Evolutionary conservation across 83 land plant species (phyloP), one percentile per base, ranked within the genome.

Genomic region (Picea engelmannii): DNA sequence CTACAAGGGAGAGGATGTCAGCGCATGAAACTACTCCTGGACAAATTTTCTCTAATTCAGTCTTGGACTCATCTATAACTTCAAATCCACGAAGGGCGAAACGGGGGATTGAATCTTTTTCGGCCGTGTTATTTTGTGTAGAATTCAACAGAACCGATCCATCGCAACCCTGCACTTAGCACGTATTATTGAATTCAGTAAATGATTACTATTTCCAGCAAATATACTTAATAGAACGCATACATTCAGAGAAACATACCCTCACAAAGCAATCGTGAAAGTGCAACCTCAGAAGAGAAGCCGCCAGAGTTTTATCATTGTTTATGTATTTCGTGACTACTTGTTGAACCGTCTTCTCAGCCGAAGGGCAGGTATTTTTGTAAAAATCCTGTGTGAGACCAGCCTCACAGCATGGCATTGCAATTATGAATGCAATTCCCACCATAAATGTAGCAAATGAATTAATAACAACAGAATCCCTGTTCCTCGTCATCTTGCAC

Each of bases 11-110:
- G 64, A 92, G 59, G 23, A 92, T 88, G 70, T 92, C 95, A 16
- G 85, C 93, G 82, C 95, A 92, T 16, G 93, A 92, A 44, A 92
- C 91, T 12, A 82, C 85, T 10, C 76, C 81, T 10, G 95, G 93
- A 77, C 95, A 92, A 12, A 66, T 18, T 18, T 10, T 68, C 69
- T 92, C 95, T 13, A 92, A 64, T 42, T 87, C 84, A 18, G 69
- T 82, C 66, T 92, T 92, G 13, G 87, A 87, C 49, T 61, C 79
- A 87, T 92, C 95, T 10, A 92, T 86, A 24, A 92, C 92, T 60
- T 83, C 88, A 76, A 85, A 90, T 2, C 87, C 91, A n/a, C 84
- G 84, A 31, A 82, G 78, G 2, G 90, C 86, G 25, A 85, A 68
- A 38, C 87, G 89, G 11, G 87, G 85, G 12, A 81, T 66, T 6